Evolutionary conservation across 169 alveolate species (phyloP).

Genomic region (Cryptosporidium canis): DNA sequence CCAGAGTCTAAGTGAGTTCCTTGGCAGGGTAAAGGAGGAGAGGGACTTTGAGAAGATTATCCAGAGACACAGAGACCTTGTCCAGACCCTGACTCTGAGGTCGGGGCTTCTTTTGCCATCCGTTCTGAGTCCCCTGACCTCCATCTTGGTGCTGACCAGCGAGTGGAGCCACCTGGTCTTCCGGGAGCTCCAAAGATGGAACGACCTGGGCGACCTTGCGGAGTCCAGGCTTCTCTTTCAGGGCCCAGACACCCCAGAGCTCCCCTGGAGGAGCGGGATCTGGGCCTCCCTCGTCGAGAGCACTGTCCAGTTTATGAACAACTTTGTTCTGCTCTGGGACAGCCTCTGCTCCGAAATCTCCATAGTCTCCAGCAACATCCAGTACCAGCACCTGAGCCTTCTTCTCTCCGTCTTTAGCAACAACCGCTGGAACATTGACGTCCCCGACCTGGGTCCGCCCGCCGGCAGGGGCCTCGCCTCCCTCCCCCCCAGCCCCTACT

Average conservation of each 20-base stretch:
- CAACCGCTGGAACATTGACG: constrained; percentile 19
- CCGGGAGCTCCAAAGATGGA: constrained; percentile 41
- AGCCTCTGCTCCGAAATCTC: constrained; percentile 43
- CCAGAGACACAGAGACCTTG: constrained; percentile 31
- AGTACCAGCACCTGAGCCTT: constrained; percentile 38
- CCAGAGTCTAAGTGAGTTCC: background rate
- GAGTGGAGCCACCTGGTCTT: constrained; percentile 18
- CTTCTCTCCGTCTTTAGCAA: constrained; percentile 21
- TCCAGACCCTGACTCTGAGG: constrained; percentile 12
- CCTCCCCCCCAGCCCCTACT: background rate
- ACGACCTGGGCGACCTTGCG: background rate
- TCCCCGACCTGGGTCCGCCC: background rate
- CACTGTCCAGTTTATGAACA: constrained; percentile 28
- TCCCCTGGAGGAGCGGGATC: constrained; percentile 13
- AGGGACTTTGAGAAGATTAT: constrained; percentile 26
- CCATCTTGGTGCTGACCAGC: constrained; percentile 33
- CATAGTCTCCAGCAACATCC: constrained; percentile 34
- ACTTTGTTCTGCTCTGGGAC: constrained; percentile 34
- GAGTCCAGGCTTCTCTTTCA: background rate
- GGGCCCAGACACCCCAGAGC: background rate
- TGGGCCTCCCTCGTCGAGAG: background rate
- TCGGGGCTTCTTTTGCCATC: constrained; percentile 40
- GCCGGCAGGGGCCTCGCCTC: background rate
- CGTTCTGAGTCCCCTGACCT: constrained; percentile 19
- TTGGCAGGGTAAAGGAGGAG: constrained; percentile 5